Evolutionary conservation across 2,329 filamentous ascomycete species (phyloP), one percentile per base, ranked within the genome.

Genomic region (Sphaerulina musiva): DNA sequence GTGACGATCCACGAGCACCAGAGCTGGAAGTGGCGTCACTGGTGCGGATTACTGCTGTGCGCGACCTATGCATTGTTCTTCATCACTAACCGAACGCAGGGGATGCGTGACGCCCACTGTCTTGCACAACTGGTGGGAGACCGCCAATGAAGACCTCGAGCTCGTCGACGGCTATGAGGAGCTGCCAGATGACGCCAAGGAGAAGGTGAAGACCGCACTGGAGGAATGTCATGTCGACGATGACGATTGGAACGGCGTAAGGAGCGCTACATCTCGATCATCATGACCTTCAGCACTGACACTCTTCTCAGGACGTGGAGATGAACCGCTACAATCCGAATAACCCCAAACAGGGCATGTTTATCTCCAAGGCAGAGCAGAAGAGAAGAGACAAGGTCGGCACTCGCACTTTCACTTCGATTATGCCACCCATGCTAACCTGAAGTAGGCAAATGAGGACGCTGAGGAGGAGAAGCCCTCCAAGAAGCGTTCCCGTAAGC

Each of bases 211-310:
- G 48, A 80, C 79, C 44, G 88, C 86, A 48, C 70, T 96, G 23
- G 77, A 80, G 55, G 80, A 91, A 68, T 89, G 89, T 23, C 87
- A 93, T 64, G 85, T 97, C 63, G 85, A 87, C 62, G 79, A 89
- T 41, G 85, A 88, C 48, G 92, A 96, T 63, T 96, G 89, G 83
- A 92, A 86, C 34, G 89, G 89, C 10, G 90, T 95, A 79, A 73
- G 86, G 76, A 23, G 63, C 23, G 32, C 48, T 48, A 8, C 3
- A 39, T n/a, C 12, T 11, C 6, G 4, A 39, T 10, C n/a, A 11
- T 12, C 6, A 6, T 34, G 6, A 20, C 9, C 7, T 4, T 43
- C 46, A 11, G 53, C 55, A 40, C 61, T 66, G 47, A 64, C 52
- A 17, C 31, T 23, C 48, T 17, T 12, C 32, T 6, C 61, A 93